Conservation (phyloP, 208 protist genomes). For the Leishmania guyanensis region DNA sequence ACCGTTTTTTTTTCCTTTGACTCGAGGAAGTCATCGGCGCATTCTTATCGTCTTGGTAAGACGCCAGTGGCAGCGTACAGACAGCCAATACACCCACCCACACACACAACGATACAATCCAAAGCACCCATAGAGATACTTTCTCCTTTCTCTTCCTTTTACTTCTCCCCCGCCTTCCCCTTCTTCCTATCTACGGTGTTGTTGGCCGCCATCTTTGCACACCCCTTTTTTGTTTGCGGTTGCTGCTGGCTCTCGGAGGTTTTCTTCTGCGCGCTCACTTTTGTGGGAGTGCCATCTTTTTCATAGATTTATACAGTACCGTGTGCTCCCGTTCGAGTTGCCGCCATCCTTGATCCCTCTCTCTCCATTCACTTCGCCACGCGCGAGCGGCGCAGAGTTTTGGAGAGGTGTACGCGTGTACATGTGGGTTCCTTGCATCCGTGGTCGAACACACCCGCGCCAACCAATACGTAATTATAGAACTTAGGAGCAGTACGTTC, state of each 20-base stretch:
- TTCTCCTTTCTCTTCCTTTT: background rate
- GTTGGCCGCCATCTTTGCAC: background rate
- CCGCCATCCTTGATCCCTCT: background rate
- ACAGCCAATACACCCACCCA: background rate
- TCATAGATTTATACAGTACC: background rate
- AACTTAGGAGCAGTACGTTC: background rate
- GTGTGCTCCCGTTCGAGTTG: background rate
- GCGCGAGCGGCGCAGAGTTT: background rate
- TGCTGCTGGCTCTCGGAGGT: background rate
- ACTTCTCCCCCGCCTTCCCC: background rate
- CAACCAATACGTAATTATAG: too few relatives aligned
- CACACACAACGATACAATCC: constrained; percentile 3
- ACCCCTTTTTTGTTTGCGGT: background rate
- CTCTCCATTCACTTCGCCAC: background rate
- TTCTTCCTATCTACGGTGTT: background rate
- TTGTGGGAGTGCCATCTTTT: background rate
- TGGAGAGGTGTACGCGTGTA: background rate
- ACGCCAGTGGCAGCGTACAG: background rate
- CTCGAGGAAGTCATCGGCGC: background rate
- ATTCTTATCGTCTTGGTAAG: background rate
- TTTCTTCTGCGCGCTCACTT: background rate
- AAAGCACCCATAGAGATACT: background rate
- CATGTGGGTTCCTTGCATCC: background rate
- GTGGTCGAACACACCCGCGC: background rate
- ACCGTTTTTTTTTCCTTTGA: background rate